Evolutionary conservation across 2,329 filamentous ascomycete species (phyloP).

Genomic region (Emmonsiellopsis sp.): DNA sequence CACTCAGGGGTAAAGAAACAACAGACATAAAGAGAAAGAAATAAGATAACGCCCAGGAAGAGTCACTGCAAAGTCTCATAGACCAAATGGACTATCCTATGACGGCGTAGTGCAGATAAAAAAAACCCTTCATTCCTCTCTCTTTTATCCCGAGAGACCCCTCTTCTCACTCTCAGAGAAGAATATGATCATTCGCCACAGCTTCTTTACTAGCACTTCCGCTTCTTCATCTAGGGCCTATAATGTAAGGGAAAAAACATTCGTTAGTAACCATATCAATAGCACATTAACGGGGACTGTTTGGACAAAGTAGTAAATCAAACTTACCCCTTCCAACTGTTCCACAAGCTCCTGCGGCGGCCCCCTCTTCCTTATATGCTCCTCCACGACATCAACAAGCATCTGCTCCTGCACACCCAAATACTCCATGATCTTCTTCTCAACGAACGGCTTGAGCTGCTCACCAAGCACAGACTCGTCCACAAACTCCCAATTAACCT

Average conservation of each 20-base stretch:
- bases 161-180: slow-evolving; percentile 91
- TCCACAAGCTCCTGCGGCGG: slow-evolving; percentile 72
- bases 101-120: background rate
- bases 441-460: slow-evolving; percentile 86
- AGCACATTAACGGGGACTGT: background rate
- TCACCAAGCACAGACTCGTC: slow-evolving; percentile 72
- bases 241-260: slow-evolving; percentile 15
- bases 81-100: too few relatives aligned
- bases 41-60: too few relatives aligned
- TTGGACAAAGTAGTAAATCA: background rate
- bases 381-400: slow-evolving; percentile 84
- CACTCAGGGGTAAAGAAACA: too few relatives aligned
- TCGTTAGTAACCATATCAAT: slow-evolving; percentile 17
- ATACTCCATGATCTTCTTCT: slow-evolving; percentile 97
- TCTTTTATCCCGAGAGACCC: slow-evolving; percentile 57
- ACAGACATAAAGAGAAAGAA: too few relatives aligned
- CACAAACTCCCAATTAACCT: slow-evolving; percentile 85
- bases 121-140: background rate
- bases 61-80: too few relatives aligned
- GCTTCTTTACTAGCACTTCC: slow-evolving; percentile 85
- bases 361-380: slow-evolving; percentile 67
- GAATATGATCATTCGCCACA: slow-evolving; percentile 98
- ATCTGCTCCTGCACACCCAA: slow-evolving; percentile 94
- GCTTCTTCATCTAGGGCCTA: slow-evolving; percentile 90
- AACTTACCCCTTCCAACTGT: slow-evolving; percentile 69